Evolutionary conservation across 208 protist species (phyloP), one percentile per base, ranked within the genome.

Genomic region (Acanthamoeba sp.): DNA sequence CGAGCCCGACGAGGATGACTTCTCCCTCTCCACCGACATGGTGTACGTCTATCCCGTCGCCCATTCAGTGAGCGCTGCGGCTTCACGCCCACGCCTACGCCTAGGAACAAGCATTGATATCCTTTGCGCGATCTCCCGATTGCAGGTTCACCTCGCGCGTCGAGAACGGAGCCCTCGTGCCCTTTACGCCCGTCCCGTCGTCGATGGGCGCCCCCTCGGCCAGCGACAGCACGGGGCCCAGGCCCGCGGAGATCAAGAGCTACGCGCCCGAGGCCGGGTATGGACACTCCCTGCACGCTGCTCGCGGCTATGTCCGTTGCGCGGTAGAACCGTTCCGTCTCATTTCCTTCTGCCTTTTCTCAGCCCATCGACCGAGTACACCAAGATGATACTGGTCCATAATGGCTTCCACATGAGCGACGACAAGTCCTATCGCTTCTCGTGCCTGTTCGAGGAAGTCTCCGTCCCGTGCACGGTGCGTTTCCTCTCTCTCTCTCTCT

Each of bases 371-470:
- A 73, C 52, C 10, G 85, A 91, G 18, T 91, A 91, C 57, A 73
- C 55, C 22, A 91, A 91, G 85, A 91, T 91, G 85, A 91, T 91
- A 42, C 24, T 91, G 27, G 89, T 84, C 64, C 34, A 93, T 32
- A 93, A 59, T 36, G 89, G 89, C 16, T 93, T 93, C 66, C 45
- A 59, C 42, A 64, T 93, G 42, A 57, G 69, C 27, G 66, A 93
- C 36, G 69, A 57, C 89, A 93, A 93, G 40, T 82, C 12, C 89
- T 93, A 93, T 38, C 89, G 89, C 66, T 93, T 93, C 89, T 93
- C 89, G 36, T 93, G 89, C 66, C 89, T 93, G 52, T 93, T 93
- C 34, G 89, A 82, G 36, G 89, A 93, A 42, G 69, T 64, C 64
- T 59, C 52, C 20, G 89, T 82, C 14, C 64, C 59, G 27, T 76